Evolutionary conservation across 306 rosid species (phyloP), one percentile per base, ranked within the genome.

Genomic region (Begonia loranthoides): DNA sequence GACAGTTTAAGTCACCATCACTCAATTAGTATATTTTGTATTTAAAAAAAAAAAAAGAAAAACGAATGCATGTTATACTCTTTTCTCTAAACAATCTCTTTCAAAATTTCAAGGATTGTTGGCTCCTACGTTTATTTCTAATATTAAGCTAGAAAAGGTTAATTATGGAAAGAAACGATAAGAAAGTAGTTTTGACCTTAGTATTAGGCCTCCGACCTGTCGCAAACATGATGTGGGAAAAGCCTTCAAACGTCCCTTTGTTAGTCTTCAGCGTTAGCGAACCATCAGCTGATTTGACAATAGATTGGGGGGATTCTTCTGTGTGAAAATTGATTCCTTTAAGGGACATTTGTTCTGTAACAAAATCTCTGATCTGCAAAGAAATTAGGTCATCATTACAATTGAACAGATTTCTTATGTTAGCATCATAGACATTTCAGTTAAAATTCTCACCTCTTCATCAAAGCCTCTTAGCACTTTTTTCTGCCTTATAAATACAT

Each of bases 131-230:
- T 28, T 28, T 3, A 28, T 28, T 28, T 28, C 36, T 28, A 28
- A 28, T 28, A 28, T 28, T 40, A 41, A 17, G 38, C 46, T 56
- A 39, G 51, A 52, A 47, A 21, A 14, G 46, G 10, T 24, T 38
- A 24, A 15, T 12, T 21, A 40, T 15, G 53, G 21, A 3, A 21
- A 38, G 48, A 61, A 52, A 28, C 36, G 9, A 28, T 28, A 28
- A 28, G 34, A 28, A 28, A 28, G 9, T 28, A 28, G 36, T 7
- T 28, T 28, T 28, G 39, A 90, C 99, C 96, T 76, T 67, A 53
- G 87, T 90, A 80, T 83, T 90, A 65, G 99, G 94, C 55, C 64
- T 67, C 44, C 99, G 99, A 36, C 99, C 99, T 15, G 99, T 90
- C 13, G 99, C 99, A 71, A 90, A 86, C 95, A 90, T 86, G 49